Evolutionary conservation across 306 rosid species (phyloP), one percentile per base, ranked within the genome.

Genomic region (Argentina anserina): DNA sequence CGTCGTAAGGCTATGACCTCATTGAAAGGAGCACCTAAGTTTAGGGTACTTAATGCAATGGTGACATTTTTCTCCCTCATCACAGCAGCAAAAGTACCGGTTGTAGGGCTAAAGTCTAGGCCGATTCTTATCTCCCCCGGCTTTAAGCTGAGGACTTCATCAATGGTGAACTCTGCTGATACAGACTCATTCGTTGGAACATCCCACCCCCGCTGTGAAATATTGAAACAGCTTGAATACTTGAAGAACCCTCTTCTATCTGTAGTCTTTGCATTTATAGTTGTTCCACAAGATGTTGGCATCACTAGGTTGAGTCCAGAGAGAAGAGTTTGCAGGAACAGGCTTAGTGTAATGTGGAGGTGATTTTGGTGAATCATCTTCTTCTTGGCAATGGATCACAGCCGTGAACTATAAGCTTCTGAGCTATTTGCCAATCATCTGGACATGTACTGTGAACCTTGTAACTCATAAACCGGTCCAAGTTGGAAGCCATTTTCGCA

Each of bases 121-220:
- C 76, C 72, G 2, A 71, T 64, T 13, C 67, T 21, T 6, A 71
- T 71, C 72, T 71, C 76, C 23, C 28, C 34, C 0, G 56, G 80
- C 46, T 76, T 69, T 3, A 70, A 69, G 36, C 46, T 5, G 3
- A 76, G 65, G 29, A 76, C 71, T 70, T 76, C 58, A 12, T 69
- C 64, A 21, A 60, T 76, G 80, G 80, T 76, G 80, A 76, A 70
- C 68, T 76, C 65, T 2, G 75, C 75, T 9, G 75, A 76, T 31
- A 18, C 42, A 40, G 71, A 70, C 71, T 61, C 36, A 1, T 76
- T 69, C 0, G 28, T 76, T 13, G 53, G 42, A 20, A 9, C 41
- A 29, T 60, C 46, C 80, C 75, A 76, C 2, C 56, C 33, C 7
- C 14, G 53, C 37, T 61, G 50, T 0, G 71, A 62, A 36, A 61